Evolutionary conservation across 176 grass and related monocot genomes (phyloP).

Genomic region (Triticum urartu): DNA sequence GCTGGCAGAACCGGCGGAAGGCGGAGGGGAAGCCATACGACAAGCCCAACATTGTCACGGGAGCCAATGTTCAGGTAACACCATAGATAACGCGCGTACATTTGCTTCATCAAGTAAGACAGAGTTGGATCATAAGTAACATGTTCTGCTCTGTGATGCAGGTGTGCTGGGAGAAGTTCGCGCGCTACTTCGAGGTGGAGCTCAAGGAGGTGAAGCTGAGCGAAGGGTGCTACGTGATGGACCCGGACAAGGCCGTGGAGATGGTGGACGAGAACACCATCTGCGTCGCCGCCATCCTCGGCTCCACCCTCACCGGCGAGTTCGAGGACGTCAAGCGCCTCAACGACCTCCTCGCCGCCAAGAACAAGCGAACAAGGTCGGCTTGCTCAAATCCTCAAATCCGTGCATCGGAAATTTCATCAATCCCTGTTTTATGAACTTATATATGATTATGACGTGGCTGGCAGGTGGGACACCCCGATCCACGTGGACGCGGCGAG

Average conservation of each 20-base stretch:
- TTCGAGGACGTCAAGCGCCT: conserved; percentile 84
- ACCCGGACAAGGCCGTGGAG: conserved; percentile 60
- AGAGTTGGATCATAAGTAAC: too few relatives aligned
- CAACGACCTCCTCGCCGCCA: conserved; percentile 57
- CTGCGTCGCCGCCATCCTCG: conserved; percentile 88
- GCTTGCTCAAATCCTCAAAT: background rate
- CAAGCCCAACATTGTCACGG: conserved; percentile 86
- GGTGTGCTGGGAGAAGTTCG: conserved; percentile 99
- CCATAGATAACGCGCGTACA: too few relatives aligned
- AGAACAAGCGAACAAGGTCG: conserved; percentile 66
- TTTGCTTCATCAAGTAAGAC: too few relatives aligned
- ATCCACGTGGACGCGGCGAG: conserved; percentile 94
- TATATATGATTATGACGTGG: background rate
- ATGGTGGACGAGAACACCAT: conserved; percentile 98
- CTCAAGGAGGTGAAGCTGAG: conserved; percentile 84
- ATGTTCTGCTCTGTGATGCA: background rate
- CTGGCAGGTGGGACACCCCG: conserved; percentile 59
- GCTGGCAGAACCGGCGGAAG: conserved; percentile 72
- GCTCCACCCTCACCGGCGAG: conserved; percentile 83
- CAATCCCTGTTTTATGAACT: too few relatives aligned
- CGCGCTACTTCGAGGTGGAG: conserved; percentile 89
- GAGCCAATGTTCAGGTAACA: conserved; percentile 72
- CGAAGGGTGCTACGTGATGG: conserved; percentile 87
- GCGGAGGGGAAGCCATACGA: conserved; percentile 63
- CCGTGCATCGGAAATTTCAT: background rate